Evolutionary conservation across 78 protist genomes (phyloP).

Genomic region (Isochrysis galbana): DNA sequence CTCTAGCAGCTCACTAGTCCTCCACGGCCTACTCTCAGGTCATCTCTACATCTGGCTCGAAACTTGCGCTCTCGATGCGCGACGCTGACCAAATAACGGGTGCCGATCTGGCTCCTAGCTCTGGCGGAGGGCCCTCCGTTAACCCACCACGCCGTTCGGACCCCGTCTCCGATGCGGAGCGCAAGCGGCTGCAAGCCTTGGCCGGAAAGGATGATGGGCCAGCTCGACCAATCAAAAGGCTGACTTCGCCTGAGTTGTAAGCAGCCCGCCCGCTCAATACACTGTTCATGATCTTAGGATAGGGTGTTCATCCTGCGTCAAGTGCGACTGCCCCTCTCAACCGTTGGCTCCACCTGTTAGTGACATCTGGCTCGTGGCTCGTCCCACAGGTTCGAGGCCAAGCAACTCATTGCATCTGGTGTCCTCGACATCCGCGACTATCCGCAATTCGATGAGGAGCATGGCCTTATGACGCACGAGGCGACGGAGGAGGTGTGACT

Average conservation of each 20-base stretch:
- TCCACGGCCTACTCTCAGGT: too few species aligned
- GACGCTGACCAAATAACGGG: conserved; percentile 91
- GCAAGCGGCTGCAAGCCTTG: background rate
- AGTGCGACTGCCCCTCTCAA: too few species aligned
- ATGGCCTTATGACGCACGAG: conserved; percentile 2
- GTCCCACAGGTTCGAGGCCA: conserved; percentile 85
- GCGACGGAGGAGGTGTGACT: conserved; percentile 70
- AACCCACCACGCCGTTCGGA: too few species aligned
- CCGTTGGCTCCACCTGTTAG: too few species aligned
- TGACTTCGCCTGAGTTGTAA: conserved; percentile 83
- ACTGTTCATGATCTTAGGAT: too few species aligned
- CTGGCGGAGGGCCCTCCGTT: too few species aligned
- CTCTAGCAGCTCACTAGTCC: too few species aligned
- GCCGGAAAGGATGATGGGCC: conserved; percentile 46
- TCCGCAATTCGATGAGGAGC: conserved; percentile 41
- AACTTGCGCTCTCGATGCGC: conserved; percentile 72
- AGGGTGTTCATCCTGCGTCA: too few species aligned
- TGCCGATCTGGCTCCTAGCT: conserved; percentile 74
- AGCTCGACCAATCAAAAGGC: conserved; percentile 56
- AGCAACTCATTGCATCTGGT: conserved; percentile 85
- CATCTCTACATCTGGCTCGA: conserved; percentile 53
- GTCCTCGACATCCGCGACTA: conserved; percentile 53
- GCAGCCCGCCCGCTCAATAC: too few species aligned
- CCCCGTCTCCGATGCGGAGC: background rate
- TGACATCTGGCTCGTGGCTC: too few species aligned